Evolutionary conservation across 768 basidiomycete genomes (phyloP).

Genomic region (Lactarius sanguifluus): DNA sequence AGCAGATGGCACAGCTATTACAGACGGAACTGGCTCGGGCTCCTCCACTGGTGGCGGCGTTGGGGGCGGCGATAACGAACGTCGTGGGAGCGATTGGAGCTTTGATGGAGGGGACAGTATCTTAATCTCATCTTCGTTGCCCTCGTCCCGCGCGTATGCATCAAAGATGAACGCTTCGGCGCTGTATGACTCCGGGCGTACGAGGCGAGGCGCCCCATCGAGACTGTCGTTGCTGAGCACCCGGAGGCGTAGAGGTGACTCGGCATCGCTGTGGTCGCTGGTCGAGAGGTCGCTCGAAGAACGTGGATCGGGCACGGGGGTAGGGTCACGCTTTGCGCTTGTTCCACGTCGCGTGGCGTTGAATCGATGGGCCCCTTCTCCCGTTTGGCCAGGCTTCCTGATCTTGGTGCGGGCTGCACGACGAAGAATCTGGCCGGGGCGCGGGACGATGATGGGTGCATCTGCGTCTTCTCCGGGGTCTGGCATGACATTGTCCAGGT

Average conservation of each 20-base stretch:
- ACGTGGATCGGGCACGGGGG: conserved; percentile 38
- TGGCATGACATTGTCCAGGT: conserved; percentile 60
- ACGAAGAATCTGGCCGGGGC: conserved; percentile 85
- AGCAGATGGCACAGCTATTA: conserved; percentile 8
- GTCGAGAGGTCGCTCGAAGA: conserved; percentile 72
- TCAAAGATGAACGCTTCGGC: conserved; percentile 85
- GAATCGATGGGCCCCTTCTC: conserved; percentile 86
- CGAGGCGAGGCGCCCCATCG: conserved; percentile 26
- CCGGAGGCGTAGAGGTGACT: conserved; percentile 40
- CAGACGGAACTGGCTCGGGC: conserved; percentile 6
- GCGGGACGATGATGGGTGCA: conserved; percentile 87
- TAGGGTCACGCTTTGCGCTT: conserved; percentile 25
- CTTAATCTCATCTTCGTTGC: conserved; percentile 35
- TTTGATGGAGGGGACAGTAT: conserved; percentile 12
- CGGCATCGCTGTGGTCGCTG: conserved; percentile 36
- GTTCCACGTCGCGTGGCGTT: conserved; percentile 47
- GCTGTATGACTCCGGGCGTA: conserved; percentile 70
- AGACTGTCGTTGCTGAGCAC: conserved; percentile 51
- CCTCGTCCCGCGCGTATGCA: conserved; percentile 68
- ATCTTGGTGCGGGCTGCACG: conserved; percentile 95
- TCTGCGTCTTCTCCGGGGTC: conserved; percentile 80
- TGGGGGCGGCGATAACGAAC: conserved; percentile 23
- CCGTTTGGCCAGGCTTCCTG: conserved; percentile 74
- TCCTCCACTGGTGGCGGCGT: conserved; percentile 3
- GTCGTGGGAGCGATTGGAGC: conserved; percentile 19